Percentiles rank a stretch among this genome's conserved stretches.
phyloP scores from a whole-genome alignment of 257 asterid genomes.

The Forsythia viridissima region DNA sequence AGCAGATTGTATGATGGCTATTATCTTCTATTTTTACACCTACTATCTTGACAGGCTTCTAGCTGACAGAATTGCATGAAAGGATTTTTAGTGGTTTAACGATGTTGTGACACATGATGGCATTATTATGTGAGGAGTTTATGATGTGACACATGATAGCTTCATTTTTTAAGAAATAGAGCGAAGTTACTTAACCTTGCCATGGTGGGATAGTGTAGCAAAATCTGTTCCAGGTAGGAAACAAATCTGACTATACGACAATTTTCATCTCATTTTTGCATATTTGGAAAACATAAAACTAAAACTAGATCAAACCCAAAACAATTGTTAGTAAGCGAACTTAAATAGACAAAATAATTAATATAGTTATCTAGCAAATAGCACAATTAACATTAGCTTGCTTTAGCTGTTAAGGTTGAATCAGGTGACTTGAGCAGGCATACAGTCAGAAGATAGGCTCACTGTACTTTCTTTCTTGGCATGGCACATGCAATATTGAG shows the following conservation, averaged over 20 bases:
- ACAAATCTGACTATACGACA: neutral
- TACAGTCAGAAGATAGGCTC: neutral
- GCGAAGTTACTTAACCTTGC: neutral
- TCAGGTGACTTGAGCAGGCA: neutral
- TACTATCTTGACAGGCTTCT: neutral
- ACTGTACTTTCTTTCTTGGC: neutral
- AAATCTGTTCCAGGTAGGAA: neutral
- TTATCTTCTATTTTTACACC: neutral
- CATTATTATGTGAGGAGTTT: neutral
- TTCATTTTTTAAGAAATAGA: conserved; percentile 7
- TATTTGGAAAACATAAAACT: neutral
- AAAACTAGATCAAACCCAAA: neutral
- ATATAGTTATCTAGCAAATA: neutral
- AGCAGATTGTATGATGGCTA: neutral
- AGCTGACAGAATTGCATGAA: neutral
- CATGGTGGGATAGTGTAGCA: neutral
- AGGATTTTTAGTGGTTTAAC: conserved; percentile 3
- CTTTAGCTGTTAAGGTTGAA: neutral
- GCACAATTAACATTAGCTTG: neutral
- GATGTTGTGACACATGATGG: neutral
- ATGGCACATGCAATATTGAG: neutral
- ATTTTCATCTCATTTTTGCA: neutral
- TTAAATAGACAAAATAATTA: neutral
- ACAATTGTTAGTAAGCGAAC: neutral
- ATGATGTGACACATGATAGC: neutral